Base-by-base conservation (phyloP, 495 filamentous ascomycete genomes). In the Talaromyces trachyspermus region DNA sequence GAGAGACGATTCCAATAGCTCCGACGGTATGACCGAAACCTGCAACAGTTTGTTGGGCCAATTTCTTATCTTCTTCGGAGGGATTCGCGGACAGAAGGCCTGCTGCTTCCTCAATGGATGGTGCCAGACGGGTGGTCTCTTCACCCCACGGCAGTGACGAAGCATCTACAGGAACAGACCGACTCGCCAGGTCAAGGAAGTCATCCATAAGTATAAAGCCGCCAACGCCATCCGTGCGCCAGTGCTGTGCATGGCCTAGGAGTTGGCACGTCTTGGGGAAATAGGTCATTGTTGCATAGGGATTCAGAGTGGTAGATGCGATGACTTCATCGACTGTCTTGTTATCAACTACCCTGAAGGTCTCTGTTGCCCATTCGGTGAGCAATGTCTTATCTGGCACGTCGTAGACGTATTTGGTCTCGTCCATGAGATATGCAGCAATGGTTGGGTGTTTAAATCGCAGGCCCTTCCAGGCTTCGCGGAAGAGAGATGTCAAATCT, bases 371-470 rank as follows among this genome's bases (percentile, higher is more conserved):
- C 63, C 61, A 66, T 46, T 58, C 27, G 10, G 53, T 46, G 4
- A 66, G 52, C 11, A 29, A 43, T 11, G 26, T 29, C 26, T 43
- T 29, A 30, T 46, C 27, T 30, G 59, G 63, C 14, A 58, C 50
- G 22, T 25, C 33, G 35, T 64, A 66, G 25, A 53, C 37, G 24
- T 61, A 25, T 8, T 25, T 56, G 9, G 44, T 51, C 14, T 55
- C 50, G 15, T 42, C 48, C 15, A 49, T 39, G 17, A 57, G 42
- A 12, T 49, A 50, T 15, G 52, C 43, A 22, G 60, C 60, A 14
- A 66, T 56, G 49, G 52, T 58, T 22, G 61, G 61, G 38, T 66
- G 59, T 15, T 55, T 42, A 37, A 66, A 66, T 11, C 63, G 63
- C 24, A 66, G 43, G 14, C 45, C 12, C 33, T 49, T 56, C 59